Percentiles rank a stretch among this genome's conserved stretches.
Conservation (phyloP, 305 asterid genomes). For the Plantago lanceolata region DNA sequence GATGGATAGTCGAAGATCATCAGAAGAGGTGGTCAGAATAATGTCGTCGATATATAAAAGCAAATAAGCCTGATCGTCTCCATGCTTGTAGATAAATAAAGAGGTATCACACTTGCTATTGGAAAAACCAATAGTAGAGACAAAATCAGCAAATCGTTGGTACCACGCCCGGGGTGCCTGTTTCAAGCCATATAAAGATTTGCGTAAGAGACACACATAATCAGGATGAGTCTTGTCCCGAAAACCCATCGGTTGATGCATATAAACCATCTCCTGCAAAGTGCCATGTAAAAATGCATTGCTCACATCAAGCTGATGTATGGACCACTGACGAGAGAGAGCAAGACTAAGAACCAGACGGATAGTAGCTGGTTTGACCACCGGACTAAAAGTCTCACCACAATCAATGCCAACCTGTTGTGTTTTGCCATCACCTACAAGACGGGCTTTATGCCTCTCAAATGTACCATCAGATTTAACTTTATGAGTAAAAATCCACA, state of each 20-base stretch:
- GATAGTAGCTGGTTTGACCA: neutral
- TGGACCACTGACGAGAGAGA: neutral
- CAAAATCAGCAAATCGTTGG: neutral
- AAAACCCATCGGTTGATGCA: neutral
- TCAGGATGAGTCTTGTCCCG: neutral
- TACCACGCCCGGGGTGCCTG: neutral
- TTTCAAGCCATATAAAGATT: neutral
- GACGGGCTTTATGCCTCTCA: neutral
- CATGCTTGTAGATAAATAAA: neutral
- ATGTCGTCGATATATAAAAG: neutral
- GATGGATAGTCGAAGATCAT: neutral
- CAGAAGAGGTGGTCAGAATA: neutral
- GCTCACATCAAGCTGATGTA: neutral
- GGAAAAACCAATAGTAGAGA: neutral
- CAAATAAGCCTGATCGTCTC: neutral
- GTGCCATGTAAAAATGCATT: neutral
- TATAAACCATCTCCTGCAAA: neutral
- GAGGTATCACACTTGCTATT: neutral
- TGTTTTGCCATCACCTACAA: neutral
- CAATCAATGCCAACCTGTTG: no score
- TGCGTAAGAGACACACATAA: neutral
- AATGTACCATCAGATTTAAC: neutral
- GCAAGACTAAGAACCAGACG: neutral
- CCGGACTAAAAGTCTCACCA: neutral
- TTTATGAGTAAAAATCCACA: neutral